Conservation (phyloP, 1,139 yeast species). For the Geotrichum klebahnii region DNA sequence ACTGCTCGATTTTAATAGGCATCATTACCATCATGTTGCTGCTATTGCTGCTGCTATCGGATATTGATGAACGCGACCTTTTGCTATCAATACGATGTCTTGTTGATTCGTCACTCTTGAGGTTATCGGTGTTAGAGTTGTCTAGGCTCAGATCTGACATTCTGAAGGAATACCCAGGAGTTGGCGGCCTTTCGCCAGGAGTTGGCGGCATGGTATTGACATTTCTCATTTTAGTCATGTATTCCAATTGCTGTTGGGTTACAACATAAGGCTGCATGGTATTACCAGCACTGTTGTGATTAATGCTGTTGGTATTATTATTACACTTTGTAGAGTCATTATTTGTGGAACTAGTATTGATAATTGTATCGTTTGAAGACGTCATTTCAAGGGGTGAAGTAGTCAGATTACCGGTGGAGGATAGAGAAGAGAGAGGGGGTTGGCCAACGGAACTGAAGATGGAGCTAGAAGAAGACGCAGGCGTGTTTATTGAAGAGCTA, state of each 20-base stretch:
- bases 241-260: background rate
- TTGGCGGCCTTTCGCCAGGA: background rate
- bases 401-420: background rate
- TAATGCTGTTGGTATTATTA: too few species aligned
- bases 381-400: constrained; percentile 1
- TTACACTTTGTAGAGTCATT: background rate
- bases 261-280: background rate
- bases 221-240: background rate
- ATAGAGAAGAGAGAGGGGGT: background rate
- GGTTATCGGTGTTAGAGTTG: background rate
- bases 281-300: too few species aligned
- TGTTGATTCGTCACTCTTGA: background rate
- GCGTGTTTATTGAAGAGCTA: background rate
- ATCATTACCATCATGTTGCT: background rate
- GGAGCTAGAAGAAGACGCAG: background rate
- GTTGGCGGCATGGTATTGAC: background rate
- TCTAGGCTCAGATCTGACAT: background rate
- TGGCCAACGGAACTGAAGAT: background rate
- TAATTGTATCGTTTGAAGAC: background rate
- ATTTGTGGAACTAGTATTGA: background rate
- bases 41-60: background rate
- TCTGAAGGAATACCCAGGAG: background rate
- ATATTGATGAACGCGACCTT: too few species aligned
- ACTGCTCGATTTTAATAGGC: background rate
- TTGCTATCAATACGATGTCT: too few species aligned